Conservation (phyloP, 2,329 filamentous ascomycete species). For the Dryadomyces sulphureus region DNA sequence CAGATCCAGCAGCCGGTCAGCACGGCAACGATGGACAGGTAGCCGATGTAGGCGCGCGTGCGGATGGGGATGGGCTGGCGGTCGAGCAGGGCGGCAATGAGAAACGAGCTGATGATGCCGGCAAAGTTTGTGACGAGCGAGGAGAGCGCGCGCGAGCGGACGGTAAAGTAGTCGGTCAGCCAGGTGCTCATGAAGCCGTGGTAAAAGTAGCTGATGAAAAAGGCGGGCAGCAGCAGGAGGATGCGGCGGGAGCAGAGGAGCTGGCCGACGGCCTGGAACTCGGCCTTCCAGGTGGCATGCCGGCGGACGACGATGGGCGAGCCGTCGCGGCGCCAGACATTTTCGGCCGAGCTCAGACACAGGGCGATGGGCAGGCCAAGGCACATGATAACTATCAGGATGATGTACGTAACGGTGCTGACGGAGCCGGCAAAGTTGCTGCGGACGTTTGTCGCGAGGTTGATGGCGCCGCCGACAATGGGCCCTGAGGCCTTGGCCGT, state of each 20-base stretch:
- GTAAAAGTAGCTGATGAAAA: neutral
- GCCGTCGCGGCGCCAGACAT: conserved; percentile 52
- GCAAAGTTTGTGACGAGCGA: neutral
- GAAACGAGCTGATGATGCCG: neutral
- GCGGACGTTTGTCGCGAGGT: conserved; percentile 47
- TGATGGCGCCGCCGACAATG: conserved; percentile 56
- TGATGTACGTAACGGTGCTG: conserved; percentile 50
- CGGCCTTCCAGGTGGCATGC: conserved; percentile 35
- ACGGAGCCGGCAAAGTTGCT: conserved; percentile 37
- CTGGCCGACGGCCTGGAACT: conserved; percentile 43
- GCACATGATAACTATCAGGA: conserved; percentile 58
- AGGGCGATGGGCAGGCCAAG: conserved; percentile 46
- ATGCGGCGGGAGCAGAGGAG: conserved; percentile 47
- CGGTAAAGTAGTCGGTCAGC: neutral
- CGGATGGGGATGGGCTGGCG: neutral
- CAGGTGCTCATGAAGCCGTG: neutral
- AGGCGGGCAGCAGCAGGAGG: conserved; percentile 44
- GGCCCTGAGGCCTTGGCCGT: conserved; percentile 42
- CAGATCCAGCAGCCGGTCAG: neutral
- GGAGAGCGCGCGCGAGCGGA: neutral
- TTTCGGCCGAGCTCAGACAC: conserved; percentile 41
- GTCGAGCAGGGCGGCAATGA: neutral
- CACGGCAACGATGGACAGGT: neutral
- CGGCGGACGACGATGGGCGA: conserved; percentile 45
- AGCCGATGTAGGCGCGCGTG: neutral